Conservation (phyloP, 441 rosid species). For the Metrosideros polymorpha region DNA sequence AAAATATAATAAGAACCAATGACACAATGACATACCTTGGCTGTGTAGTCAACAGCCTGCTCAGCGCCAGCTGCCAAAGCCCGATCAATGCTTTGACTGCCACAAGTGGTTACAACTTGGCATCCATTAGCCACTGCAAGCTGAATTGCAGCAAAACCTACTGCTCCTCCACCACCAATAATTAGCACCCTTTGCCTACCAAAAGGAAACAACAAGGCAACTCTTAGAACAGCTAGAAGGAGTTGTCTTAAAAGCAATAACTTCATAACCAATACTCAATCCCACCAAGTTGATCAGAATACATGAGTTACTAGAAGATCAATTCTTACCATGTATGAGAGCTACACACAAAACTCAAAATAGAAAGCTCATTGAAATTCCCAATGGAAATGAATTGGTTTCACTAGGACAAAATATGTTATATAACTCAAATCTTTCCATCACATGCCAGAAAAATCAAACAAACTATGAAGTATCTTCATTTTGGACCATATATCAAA, state of each 20-base stretch:
- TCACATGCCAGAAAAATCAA: background rate
- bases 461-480: background rate
- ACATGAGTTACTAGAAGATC: background rate
- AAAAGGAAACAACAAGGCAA: conserved; percentile 1
- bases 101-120: conserved; percentile 76
- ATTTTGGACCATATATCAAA: background rate
- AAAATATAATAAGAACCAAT: background rate
- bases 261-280: background rate
- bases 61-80: conserved; percentile 72
- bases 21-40: conserved; percentile 41
- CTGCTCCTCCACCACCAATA: conserved; percentile 94
- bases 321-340: too few species aligned
- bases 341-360: background rate
- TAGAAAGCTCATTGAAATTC: background rate
- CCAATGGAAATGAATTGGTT: background rate
- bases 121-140: conserved; percentile 71
- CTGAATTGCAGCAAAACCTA: conserved; percentile 90
- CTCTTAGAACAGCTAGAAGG: background rate
- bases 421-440: background rate
- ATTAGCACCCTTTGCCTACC: conserved; percentile 75
- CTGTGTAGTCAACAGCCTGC: conserved; percentile 78
- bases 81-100: conserved; percentile 51
- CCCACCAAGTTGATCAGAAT: background rate
- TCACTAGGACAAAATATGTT: background rate
- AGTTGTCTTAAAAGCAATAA: background rate